Conservation (phyloP, 2,329 filamentous ascomycete species). For the Penicillium capsulatum region DNA sequence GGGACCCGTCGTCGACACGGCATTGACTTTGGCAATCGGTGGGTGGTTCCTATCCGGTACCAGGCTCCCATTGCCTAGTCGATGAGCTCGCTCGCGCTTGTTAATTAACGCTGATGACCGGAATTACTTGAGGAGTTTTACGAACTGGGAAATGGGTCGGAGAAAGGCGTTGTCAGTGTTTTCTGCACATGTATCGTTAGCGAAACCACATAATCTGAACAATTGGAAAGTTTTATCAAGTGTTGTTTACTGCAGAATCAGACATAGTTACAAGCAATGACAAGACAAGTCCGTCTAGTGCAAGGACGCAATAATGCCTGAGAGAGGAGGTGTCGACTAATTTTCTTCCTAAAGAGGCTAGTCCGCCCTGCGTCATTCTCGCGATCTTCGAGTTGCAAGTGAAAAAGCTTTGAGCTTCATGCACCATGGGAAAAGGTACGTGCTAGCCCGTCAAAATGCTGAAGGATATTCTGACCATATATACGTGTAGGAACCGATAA, state of each 20-base stretch:
- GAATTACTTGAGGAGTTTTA: slow-evolving; percentile 2
- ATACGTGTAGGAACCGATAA: slow-evolving; percentile 45
- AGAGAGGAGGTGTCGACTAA: slow-evolving; percentile 1
- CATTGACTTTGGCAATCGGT: slow-evolving; percentile 81
- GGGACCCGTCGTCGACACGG: slow-evolving; percentile 76
- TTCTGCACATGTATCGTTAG: slow-evolving; percentile 6
- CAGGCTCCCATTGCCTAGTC: slow-evolving; percentile 27
- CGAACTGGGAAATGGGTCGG: background rate
- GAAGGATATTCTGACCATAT: background rate
- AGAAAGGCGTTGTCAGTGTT: background rate
- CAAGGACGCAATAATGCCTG: no score
- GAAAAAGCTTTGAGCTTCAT: slow-evolving; percentile 10
- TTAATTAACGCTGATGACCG: background rate
- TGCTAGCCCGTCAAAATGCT: slow-evolving; percentile 7
- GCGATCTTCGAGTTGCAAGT: slow-evolving; percentile 9
- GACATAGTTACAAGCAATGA: no score
- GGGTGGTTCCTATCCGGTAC: slow-evolving; percentile 69
- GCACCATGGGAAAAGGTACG: slow-evolving; percentile 31
- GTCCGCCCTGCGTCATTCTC: slow-evolving; percentile 17
- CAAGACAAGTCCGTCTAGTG: no score
- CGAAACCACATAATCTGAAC: background rate
- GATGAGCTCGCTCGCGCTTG: background rate
- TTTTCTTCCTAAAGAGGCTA: slow-evolving; percentile 16
- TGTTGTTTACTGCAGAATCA: no score
- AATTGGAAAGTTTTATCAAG: no score